Evolutionary conservation across 768 basidiomycete genomes (phyloP).

Genomic region (Chalciporus pseudorubinellus): DNA sequence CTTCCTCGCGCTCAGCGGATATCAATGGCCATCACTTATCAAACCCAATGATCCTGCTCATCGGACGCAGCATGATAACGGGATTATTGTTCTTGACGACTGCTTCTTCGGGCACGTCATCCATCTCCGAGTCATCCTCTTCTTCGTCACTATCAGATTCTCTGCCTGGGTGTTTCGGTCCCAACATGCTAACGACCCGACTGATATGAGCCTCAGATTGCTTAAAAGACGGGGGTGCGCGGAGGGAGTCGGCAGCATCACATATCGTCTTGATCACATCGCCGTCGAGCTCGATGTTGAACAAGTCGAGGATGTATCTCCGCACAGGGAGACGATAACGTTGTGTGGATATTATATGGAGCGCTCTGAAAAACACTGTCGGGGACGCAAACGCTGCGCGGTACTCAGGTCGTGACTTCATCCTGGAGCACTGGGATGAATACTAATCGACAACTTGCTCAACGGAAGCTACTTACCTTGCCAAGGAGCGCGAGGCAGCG

Average conservation of each 20-base stretch:
- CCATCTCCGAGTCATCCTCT: slow-evolving; percentile 50
- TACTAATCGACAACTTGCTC: neutral
- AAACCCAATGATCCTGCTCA: slow-evolving; percentile 62
- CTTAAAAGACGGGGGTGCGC: slow-evolving; percentile 44
- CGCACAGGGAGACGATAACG: slow-evolving; percentile 91
- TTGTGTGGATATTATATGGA: slow-evolving; percentile 85
- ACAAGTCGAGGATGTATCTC: slow-evolving; percentile 89
- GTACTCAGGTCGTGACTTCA: slow-evolving; percentile 77
- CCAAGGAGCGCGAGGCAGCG: slow-evolving; percentile 85
- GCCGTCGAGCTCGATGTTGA: slow-evolving; percentile 75
- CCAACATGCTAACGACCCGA: slow-evolving; percentile 62
- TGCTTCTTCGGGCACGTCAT: slow-evolving; percentile 39
- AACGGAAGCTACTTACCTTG: slow-evolving; percentile 51
- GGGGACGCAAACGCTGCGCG: slow-evolving; percentile 75
- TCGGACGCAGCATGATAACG: slow-evolving; percentile 55
- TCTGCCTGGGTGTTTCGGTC: slow-evolving; percentile 47
- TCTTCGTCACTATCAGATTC: slow-evolving; percentile 61
- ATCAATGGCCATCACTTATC: slow-evolving; percentile 15
- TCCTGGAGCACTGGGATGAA: slow-evolving; percentile 39
- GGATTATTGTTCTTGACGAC: slow-evolving; percentile 47
- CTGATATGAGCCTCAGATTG: slow-evolving; percentile 41
- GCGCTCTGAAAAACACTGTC: slow-evolving; percentile 75
- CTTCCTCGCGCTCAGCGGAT: neutral
- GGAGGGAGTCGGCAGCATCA: slow-evolving; percentile 50
- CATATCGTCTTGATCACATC: slow-evolving; percentile 55